phyloP scores from a whole-genome alignment of 163 green algal species.

The Scenedesmus sp. region DNA sequence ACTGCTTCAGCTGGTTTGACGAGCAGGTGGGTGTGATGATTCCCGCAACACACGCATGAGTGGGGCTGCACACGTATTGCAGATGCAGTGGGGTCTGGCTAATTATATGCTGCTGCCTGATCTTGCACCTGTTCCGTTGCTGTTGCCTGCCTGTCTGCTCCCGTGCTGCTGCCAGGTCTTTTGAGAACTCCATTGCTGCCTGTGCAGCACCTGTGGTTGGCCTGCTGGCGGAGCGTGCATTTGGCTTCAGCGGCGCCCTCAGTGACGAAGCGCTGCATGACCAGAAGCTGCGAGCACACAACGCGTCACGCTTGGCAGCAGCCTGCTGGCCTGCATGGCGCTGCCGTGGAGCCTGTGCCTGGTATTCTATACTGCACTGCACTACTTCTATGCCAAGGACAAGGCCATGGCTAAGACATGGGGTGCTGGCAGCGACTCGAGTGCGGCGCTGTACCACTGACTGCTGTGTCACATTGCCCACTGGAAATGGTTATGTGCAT shows the following conservation, averaged over 20 bases:
- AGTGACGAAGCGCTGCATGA: constrained; percentile 25
- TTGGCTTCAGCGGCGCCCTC: constrained; percentile 79
- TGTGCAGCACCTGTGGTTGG: constrained; percentile 87
- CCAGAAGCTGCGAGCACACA: neutral
- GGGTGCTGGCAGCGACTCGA: neutral
- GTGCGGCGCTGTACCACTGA: neutral
- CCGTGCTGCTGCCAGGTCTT: constrained; percentile 68
- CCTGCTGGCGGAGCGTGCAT: constrained; percentile 81
- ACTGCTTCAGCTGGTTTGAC: neutral
- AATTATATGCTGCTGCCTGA: no score
- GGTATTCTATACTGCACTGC: constrained; percentile 76
- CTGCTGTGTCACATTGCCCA: no score
- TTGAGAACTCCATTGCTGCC: constrained; percentile 85
- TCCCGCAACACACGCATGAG: no score
- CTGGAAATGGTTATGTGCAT: no score
- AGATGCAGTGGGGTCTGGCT: no score
- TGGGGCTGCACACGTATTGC: no score
- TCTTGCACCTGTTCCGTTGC: neutral
- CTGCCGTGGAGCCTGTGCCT: constrained; percentile 83
- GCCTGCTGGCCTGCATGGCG: constrained; percentile 76
- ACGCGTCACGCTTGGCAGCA: constrained; percentile 73
- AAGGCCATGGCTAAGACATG: constrained; percentile 25
- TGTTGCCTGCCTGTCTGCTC: constrained; percentile 74
- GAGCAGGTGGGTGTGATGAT: no score
- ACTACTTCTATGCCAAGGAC: constrained; percentile 67